Base-by-base conservation (phyloP, 352 stramenopile species). In the Phytophthora pini region DNA sequence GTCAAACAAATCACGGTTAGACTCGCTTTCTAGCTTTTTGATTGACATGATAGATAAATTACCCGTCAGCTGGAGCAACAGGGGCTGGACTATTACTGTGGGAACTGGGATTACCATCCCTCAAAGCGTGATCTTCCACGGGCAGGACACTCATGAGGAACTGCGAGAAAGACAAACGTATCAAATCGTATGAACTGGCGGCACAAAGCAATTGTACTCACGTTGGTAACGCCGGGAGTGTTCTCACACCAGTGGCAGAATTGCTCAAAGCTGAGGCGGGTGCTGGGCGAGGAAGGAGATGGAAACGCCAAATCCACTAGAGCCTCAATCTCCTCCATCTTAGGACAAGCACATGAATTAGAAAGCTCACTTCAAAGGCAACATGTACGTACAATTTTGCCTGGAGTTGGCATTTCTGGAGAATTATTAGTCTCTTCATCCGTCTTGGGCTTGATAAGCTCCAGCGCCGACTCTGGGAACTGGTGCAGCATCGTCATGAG, bases 401-500 rank as follows among this genome's bases (percentile, higher is more conserved):
- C 54, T 15, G 64, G 57, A 13, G 48, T 56, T 4, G 46, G 32
- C 11, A 45, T 52, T 56, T 71, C 56, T 56, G 45, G n/a, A 13
- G n/a, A 58, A 13, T 68, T 62, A 17, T 49, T 59, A 1, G 52
- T 22, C 38, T 68, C 51, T 17, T 72, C 52, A 15, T 62, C 48
- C 6, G 31, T 63, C 38, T 73, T 88, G 5, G 70, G 59, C 29
- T 85, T 79, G 31, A 93, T 64, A 0, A 89, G 51, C 44, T 93
- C 71, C 15, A 96, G 56, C 9, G 84, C 82, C 5, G 85, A 90
- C 52, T 88, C 74, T 3, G 88, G 87, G 29, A 95, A 92, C 65
- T 95, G 89, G 56, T 93, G 77, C 48, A 97, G 75, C 79, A 96
- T 94, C 10, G 87, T 92, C 43, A 90, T 56, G 10, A 96, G 80